Evolutionary conservation across 495 filamentous ascomycete genomes (phyloP).

Genomic region (Penicillium malachiteum): DNA sequence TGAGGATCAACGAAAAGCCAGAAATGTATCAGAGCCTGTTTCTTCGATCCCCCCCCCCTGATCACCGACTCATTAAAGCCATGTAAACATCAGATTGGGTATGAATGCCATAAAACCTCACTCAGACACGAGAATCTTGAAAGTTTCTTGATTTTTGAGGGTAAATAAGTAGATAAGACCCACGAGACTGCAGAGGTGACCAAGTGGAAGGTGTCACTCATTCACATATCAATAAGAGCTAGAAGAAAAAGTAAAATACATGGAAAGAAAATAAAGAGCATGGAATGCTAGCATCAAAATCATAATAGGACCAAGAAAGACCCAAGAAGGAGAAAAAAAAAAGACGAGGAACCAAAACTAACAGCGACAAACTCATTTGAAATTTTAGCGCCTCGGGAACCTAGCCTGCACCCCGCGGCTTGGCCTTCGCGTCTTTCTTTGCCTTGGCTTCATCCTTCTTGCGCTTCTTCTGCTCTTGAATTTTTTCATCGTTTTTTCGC

Average conservation of each 20-base stretch:
- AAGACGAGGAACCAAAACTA: background rate
- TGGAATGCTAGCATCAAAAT: background rate
- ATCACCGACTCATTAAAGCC: background rate
- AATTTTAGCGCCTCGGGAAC: background rate
- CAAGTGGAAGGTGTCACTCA: conserved; percentile 5
- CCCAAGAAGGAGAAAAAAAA: background rate
- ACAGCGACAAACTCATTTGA: background rate
- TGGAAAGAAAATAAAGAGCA: conserved; percentile 3
- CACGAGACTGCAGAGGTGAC: background rate
- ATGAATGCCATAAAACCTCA: too few species aligned
- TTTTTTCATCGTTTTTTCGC: conserved; percentile 88
- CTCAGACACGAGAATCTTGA: too few species aligned
- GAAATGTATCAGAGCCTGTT: background rate
- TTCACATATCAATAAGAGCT: too few species aligned
- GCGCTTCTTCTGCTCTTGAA: conserved; percentile 89
- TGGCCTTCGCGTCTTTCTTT: conserved; percentile 87
- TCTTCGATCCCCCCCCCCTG: background rate
- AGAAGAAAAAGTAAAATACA: too few species aligned
- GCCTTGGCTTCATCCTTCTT: conserved; percentile 80
- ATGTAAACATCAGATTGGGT: too few species aligned
- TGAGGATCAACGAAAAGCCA: conserved; percentile 16
- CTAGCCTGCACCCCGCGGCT: conserved; percentile 68
- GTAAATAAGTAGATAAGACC: too few species aligned
- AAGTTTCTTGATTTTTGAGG: too few species aligned
- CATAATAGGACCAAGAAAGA: too few species aligned